Conservation (phyloP, 768 basidiomycete genomes). For the Kwoniella shandongensis region DNA sequence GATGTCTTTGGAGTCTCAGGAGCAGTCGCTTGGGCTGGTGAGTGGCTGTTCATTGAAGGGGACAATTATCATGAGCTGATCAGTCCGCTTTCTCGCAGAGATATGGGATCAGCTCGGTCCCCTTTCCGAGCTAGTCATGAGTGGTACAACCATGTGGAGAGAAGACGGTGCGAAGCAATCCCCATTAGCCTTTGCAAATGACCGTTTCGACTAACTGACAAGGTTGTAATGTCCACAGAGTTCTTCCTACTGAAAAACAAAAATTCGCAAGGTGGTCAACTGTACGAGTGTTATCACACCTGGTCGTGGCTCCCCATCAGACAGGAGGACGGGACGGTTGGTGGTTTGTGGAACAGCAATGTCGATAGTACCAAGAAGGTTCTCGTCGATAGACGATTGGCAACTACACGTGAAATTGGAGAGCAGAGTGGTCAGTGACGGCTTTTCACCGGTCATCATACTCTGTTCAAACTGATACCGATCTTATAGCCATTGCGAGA, state of each 20-base stretch:
- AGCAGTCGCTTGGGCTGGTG: conserved; percentile 43
- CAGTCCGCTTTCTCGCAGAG: too few relatives aligned
- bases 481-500: conserved; percentile 34
- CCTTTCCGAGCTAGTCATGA: conserved; percentile 40
- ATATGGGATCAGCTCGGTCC: conserved; percentile 48
- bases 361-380: conserved; percentile 46
- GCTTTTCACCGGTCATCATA: too few relatives aligned
- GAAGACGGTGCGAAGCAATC: conserved; percentile 48
- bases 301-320: conserved; percentile 50
- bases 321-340: conserved; percentile 42
- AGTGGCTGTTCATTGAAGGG: background rate
- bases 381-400: conserved; percentile 42
- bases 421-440: conserved; percentile 39
- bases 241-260: conserved; percentile 43
- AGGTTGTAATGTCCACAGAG: conserved; percentile 11
- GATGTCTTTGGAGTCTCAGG: conserved; percentile 49
- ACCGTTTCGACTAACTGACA: too few relatives aligned
- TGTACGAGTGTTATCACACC: conserved; percentile 44
- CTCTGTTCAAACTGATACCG: too few relatives aligned
- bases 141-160: conserved; percentile 42
- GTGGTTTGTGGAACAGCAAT: conserved; percentile 48
- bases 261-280: conserved; percentile 38
- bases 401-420: conserved; percentile 44
- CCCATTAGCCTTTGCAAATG: too few relatives aligned
- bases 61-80: too few relatives aligned